Base-by-base conservation (phyloP, 768 basidiomycete genomes). In the Tricholoma bakamatsutake region DNA sequence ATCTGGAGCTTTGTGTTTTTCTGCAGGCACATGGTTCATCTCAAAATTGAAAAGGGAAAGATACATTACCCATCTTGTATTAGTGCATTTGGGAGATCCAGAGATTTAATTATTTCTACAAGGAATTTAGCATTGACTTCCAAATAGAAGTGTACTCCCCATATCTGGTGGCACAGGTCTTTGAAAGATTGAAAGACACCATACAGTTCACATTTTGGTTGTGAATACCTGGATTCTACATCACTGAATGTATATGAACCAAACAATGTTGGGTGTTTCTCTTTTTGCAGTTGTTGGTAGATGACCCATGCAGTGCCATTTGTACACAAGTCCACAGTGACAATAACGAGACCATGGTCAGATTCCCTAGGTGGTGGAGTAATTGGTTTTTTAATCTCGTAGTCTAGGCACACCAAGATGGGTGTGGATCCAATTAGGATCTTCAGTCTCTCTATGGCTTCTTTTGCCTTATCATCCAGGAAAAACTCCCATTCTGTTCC, bases 1-100 rank as follows among this genome's bases (percentile, higher is more conserved):
- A 59, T 77, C 77, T 3, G 70, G 67, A 1, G 62, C 72, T 28
- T 45, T 37, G 53, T 71, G 68, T 12, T 56, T 52, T 0, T 64
- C 57, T 0, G 67, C 71, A 0, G 71, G 73, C 0, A 76, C 66
- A 53, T 77, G 73, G 3, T 64, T 50, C 1, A 75, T 55, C n/a
- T 61, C 59, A 51, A 77, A 76, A 45, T 73, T 58, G 54, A 76
- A 77, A 0, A 73, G 52, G 0, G 62, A 54, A 5, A 76, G 69
- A 35, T 65, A 71, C 5, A 60, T 35, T 2, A 77, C 67, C 76
- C 75, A 77, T n/a, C 69, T 47, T n/a, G 72, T 70, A 76, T 66
- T 0, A 70, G 64, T 0, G 69, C 67, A 50, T 71, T 73, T 0
- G 73, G 73, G 1, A 72, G 53, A 42, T 77, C 69, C 0, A 73